Conservation (phyloP, 495 filamentous ascomycete species). For the Hyaloscypha bicolor region DNA sequence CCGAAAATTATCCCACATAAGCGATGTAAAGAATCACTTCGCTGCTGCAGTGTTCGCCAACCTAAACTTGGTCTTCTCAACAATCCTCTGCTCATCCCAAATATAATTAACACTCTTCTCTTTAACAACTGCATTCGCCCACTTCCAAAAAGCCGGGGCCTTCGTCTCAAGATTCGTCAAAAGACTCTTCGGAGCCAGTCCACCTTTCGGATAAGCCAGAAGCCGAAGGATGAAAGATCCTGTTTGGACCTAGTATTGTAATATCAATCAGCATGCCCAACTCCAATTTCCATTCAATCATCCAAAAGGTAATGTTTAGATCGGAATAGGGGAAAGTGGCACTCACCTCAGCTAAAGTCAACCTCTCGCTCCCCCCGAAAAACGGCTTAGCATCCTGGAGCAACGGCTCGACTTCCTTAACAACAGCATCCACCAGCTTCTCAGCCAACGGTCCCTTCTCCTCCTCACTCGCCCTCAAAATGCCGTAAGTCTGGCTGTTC, state of each 20-base stretch:
- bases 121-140: slow-evolving; percentile 61
- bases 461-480: slow-evolving; percentile 41
- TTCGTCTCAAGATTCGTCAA: slow-evolving; percentile 48
- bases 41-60: slow-evolving; percentile 21
- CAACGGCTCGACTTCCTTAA: slow-evolving; percentile 76
- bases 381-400: slow-evolving; percentile 69
- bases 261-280: neutral
- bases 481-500: slow-evolving; percentile 44
- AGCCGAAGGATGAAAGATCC: slow-evolving; percentile 70
- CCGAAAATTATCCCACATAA: neutral
- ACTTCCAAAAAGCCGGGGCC: slow-evolving; percentile 67
- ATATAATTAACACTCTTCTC: slow-evolving; percentile 71
- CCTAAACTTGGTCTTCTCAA: slow-evolving; percentile 38
- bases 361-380: slow-evolving; percentile 75
- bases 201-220: slow-evolving; percentile 50
- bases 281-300: neutral
- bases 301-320: no score
- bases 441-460: slow-evolving; percentile 41
- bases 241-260: slow-evolving; percentile 52
- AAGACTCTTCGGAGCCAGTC: slow-evolving; percentile 54
- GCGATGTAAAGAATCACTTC: neutral
- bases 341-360: slow-evolving; percentile 78
- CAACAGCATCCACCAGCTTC: slow-evolving; percentile 52
- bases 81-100: slow-evolving; percentile 51
- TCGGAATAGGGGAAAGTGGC: neutral